A percentile compares a stretch with the other conserved stretches of the same genome.
Conservation (phyloP, 495 filamentous ascomycete species). For the Neurospora cerealis region DNA sequence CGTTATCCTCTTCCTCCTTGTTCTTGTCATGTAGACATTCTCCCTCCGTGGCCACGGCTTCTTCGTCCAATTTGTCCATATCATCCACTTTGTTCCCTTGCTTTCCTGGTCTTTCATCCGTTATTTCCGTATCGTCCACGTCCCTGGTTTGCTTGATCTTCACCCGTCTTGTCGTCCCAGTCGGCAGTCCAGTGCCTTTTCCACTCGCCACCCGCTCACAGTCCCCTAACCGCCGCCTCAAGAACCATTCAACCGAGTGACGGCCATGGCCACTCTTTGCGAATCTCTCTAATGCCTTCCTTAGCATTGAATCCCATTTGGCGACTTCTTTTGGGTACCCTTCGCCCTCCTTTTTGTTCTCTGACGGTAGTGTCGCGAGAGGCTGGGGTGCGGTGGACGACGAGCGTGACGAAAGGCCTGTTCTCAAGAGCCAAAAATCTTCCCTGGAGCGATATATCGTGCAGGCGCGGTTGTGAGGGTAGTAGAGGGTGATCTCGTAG, state of each 20-base stretch:
- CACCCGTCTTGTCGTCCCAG: background rate
- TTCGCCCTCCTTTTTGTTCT: background rate
- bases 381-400: background rate
- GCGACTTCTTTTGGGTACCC: background rate
- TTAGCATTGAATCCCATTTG: background rate
- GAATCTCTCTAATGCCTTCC: slow-evolving; percentile 2
- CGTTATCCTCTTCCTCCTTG: background rate
- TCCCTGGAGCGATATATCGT: slow-evolving; percentile 16
- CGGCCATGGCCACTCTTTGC: slow-evolving; percentile 6
- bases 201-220: slow-evolving; percentile 7
- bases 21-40: background rate
- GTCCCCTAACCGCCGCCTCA: slow-evolving; percentile 21
- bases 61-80: background rate
- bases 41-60: background rate
- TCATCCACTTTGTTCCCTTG: background rate
- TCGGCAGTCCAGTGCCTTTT: background rate
- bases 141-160: background rate
- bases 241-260: slow-evolving; percentile 16
- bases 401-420: background rate
- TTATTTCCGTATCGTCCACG: background rate
- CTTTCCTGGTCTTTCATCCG: background rate
- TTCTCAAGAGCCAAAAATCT: slow-evolving; percentile 14
- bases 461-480: slow-evolving; percentile 24
- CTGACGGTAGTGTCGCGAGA: background rate
- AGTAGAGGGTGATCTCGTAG: slow-evolving; percentile 19